Evolutionary conservation across 305 asterid species (phyloP), one percentile per base, ranked within the genome.

Genomic region (Solanum hybrid): DNA sequence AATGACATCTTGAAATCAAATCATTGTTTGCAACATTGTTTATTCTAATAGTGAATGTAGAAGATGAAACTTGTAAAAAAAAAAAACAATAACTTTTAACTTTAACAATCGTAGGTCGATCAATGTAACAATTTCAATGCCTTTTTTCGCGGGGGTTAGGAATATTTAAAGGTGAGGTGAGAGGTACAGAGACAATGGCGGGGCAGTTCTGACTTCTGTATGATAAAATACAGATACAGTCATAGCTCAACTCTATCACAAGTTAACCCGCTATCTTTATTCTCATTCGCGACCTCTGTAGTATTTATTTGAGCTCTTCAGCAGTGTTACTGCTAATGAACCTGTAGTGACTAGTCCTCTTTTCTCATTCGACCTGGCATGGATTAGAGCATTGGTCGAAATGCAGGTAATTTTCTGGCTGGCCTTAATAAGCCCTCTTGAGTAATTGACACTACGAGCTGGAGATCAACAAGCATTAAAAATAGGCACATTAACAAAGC

Each of bases 351-450:
- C 32, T 24, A 24, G 8, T 69, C 76, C 32, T 69, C 76, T 10
- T 31, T 46, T 84, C 24, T 46, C 29, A 51, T 84, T 84, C 40
- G 24, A 46, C 42, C 11, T 29, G 87, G 32, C 46, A 20, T 84
- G 87, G 36, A 31, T 91, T 88, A 96, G 86, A 96, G 89, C 92
- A 94, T 96, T 9, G 99, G 90, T 86, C 89, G 90, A 51, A 87
- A 87, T 84, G 92, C 85, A 69, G 94, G 79, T 88, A 93, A 86
- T 81, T 85, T 36, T 90, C 89, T 91, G 88, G 88, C 92, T 76
- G 79, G 92, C 94, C 98, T 92, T 88, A 95, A 26, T 85, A 97
- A 89, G 51, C 98, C 98, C 92, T 97, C 99, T 97, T 97, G 99
- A 64, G 96, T 94, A 92, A 95, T 87, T 42, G 99, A 90, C 90